These are phyloP conservation scores for Neophaeococcomyces mojaviensis DNA, from an alignment of 2,329 filamentous ascomycete species.

Conservation along the genomic window DNA sequence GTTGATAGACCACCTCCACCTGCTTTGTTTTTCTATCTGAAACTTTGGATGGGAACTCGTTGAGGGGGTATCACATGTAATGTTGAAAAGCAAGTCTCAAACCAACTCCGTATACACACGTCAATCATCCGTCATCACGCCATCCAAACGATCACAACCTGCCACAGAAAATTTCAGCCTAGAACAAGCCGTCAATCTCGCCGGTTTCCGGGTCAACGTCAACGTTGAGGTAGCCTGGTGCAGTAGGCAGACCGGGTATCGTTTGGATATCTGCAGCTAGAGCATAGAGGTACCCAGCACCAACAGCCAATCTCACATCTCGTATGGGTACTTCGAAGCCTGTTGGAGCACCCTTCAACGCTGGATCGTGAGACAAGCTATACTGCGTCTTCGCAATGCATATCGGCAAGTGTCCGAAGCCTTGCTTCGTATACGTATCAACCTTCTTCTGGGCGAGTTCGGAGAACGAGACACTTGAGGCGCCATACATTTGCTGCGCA, in stretches of 20 bases:
- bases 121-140: background rate
- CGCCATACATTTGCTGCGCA: slow-evolving; percentile 89
- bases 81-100: slow-evolving; percentile 5
- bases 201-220: slow-evolving; percentile 75
- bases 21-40: no score
- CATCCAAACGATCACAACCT: background rate
- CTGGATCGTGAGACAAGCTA: slow-evolving; percentile 84
- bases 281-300: slow-evolving; percentile 90
- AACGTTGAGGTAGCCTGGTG: slow-evolving; percentile 90
- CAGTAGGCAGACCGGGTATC: slow-evolving; percentile 89
- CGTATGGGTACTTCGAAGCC: slow-evolving; percentile 93
- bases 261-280: slow-evolving; percentile 97
- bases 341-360: slow-evolving; percentile 86
- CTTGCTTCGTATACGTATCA: slow-evolving; percentile 86
- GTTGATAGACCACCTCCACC: no score
- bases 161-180: background rate
- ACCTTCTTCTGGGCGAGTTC: slow-evolving; percentile 94
- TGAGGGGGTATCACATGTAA: slow-evolving; percentile 6
- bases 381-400: slow-evolving; percentile 99
- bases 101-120: background rate
- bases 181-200: slow-evolving; percentile 85
- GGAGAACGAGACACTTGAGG: slow-evolving; percentile 80
- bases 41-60: no score
- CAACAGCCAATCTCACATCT: slow-evolving; percentile 88
- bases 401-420: slow-evolving; percentile 86